Conservation (phyloP, 2,329 filamentous ascomycete species). For the Fusarium praegraminearum region DNA sequence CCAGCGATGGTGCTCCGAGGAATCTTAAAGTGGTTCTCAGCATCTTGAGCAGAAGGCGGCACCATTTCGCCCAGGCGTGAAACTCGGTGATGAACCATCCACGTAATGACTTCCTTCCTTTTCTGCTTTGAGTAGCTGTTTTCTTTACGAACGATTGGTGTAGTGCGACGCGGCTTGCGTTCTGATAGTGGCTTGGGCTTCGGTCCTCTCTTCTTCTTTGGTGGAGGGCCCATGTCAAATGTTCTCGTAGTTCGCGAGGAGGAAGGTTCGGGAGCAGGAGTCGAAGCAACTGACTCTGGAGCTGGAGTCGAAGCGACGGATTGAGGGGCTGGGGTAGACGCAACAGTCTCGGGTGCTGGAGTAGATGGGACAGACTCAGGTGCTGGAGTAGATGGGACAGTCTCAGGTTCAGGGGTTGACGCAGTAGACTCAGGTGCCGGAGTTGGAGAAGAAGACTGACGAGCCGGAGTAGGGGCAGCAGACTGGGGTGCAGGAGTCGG, state of each 20-base stretch:
- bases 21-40: constrained; percentile 22
- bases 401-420: neutral
- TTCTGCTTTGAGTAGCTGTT: constrained; percentile 24
- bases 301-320: neutral
- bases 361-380: neutral
- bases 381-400: neutral
- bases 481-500: constrained; percentile 4
- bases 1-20: constrained; percentile 25
- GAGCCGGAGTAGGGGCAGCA: neutral
- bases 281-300: neutral
- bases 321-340: neutral
- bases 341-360: neutral
- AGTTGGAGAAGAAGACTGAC: neutral
- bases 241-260: neutral
- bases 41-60: constrained; percentile 13
- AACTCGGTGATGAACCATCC: constrained; percentile 16
- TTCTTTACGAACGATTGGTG: constrained; percentile 26
- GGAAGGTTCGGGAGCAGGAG: neutral
- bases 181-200: constrained; percentile 29
- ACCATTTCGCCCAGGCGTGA: constrained; percentile 6
- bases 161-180: constrained; percentile 1
- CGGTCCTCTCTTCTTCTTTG: constrained; percentile 14
- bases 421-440: neutral
- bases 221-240: constrained; percentile 3
- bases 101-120: constrained; percentile 23